Evolutionary conservation across 1,284 basidiomycete species (phyloP).

Genomic region (Apiotrichum gamsii): DNA sequence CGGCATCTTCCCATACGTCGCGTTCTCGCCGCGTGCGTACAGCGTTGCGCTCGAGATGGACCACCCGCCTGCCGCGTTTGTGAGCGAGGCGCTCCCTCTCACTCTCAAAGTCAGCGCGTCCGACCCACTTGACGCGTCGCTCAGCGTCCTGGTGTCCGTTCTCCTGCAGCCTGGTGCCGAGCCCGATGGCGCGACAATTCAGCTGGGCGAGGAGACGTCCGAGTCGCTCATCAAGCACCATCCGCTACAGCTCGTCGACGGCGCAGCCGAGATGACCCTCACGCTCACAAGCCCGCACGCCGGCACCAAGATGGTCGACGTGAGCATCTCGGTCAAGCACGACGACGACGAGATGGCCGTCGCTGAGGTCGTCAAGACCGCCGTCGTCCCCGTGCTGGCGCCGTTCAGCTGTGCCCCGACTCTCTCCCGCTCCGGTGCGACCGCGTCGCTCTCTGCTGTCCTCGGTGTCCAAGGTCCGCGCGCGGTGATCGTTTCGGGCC

Average conservation of each 20-base stretch:
- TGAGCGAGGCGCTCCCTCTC: constrained; percentile 71
- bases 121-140: constrained; percentile 54
- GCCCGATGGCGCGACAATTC: constrained; percentile 56
- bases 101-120: constrained; percentile 53
- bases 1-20: constrained; percentile 31
- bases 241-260: constrained; percentile 14
- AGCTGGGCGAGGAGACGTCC: constrained; percentile 13
- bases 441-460: constrained; percentile 2
- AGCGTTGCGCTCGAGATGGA: constrained; percentile 54
- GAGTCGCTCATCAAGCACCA: constrained; percentile 23
- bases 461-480: constrained; percentile 6
- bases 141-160: constrained; percentile 64
- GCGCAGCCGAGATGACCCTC: constrained; percentile 12
- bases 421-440: background rate
- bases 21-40: constrained; percentile 62
- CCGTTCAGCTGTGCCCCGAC: constrained; percentile 26
- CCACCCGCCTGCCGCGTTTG: constrained; percentile 62
- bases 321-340: constrained; percentile 4
- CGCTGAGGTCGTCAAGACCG: constrained; percentile 20
- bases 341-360: background rate
- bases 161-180: constrained; percentile 74
- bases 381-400: constrained; percentile 26
- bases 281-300: constrained; percentile 12
- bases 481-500: background rate
- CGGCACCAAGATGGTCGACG: constrained; percentile 26